These are phyloP conservation scores for Ramaria rubella DNA, from an alignment of 768 basidiomycete genomes.

Conservation along the genomic window DNA sequence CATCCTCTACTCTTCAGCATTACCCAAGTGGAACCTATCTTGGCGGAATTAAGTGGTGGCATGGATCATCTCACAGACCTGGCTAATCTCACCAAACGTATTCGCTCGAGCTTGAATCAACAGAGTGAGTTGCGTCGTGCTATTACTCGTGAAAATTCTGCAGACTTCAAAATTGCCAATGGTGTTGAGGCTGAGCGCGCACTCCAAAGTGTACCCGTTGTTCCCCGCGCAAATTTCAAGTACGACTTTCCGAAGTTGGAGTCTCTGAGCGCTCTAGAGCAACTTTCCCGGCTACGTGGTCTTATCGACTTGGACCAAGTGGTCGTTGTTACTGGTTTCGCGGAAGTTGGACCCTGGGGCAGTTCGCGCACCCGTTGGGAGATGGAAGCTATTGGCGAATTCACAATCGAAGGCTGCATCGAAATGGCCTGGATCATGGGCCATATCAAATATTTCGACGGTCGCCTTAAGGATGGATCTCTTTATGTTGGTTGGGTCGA, in stretches of 20 bases:
- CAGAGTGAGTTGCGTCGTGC: slow-evolving; percentile 92
- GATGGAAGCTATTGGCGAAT: slow-evolving; percentile 97
- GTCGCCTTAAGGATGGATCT: slow-evolving; percentile 86
- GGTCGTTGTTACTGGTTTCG: slow-evolving; percentile 92
- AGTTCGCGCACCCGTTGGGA: slow-evolving; percentile 98
- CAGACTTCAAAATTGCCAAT: slow-evolving; percentile 89
- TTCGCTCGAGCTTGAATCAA: slow-evolving; percentile 72
- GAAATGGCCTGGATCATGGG: slow-evolving; percentile 99
- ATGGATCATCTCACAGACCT: slow-evolving; percentile 97
- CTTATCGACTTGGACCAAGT: slow-evolving; percentile 95
- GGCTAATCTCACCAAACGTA: slow-evolving; percentile 83
- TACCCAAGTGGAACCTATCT: slow-evolving; percentile 98
- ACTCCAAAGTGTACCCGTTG: slow-evolving; percentile 85
- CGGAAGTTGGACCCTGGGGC: slow-evolving; percentile 98
- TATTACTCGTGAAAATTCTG: slow-evolving; percentile 86
- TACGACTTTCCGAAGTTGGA: slow-evolving; percentile 94
- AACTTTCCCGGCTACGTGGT: slow-evolving; percentile 75
- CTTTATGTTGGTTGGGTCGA: slow-evolving; percentile 99
- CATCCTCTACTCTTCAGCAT: slow-evolving; percentile 98
- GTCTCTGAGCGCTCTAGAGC: slow-evolving; percentile 53
- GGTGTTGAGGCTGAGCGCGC: slow-evolving; percentile 90
- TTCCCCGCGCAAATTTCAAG: slow-evolving; percentile 97
- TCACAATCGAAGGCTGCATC: slow-evolving; percentile 96
- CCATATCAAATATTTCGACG: slow-evolving; percentile 97
- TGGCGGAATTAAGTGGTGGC: slow-evolving; percentile 97